Evolutionary conservation across 768 basidiomycete species (phyloP).

Genomic region (Agaricus bisporus): DNA sequence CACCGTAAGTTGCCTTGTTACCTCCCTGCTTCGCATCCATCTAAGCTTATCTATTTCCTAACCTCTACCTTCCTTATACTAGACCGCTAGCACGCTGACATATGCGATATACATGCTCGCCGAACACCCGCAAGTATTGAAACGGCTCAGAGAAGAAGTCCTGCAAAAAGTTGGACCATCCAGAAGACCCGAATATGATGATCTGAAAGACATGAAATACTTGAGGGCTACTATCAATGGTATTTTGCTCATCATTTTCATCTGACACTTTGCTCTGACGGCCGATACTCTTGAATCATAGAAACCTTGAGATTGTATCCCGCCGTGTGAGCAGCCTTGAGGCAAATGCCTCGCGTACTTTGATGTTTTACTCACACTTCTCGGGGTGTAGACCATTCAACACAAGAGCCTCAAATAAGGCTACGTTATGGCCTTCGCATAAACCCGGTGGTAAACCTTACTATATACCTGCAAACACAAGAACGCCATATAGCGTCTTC

Average conservation of each 20-base stretch:
- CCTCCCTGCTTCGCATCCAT: not conserved
- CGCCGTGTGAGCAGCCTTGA: constrained; percentile 11
- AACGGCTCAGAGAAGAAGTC: constrained; percentile 37
- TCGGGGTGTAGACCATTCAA: constrained; percentile 6
- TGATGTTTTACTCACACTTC: not conserved
- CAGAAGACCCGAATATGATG: constrained; percentile 31
- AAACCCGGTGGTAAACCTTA: constrained; percentile 13
- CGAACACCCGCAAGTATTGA: constrained; percentile 35
- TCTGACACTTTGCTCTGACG: not conserved
- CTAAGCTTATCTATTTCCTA: not conserved
- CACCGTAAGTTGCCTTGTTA: constrained; percentile 22
- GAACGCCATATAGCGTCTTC: constrained; percentile 36
- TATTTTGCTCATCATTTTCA: constrained; percentile 15
- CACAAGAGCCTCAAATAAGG: constrained; percentile 13
- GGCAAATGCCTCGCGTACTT: not conserved
- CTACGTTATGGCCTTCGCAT: constrained; percentile 14
- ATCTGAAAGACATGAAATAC: constrained; percentile 37
- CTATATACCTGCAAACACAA: constrained; percentile 21
- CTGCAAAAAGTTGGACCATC: constrained; percentile 27
- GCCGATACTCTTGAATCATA: not conserved
- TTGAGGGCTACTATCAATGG: constrained; percentile 39
- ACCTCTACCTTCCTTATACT: not conserved
- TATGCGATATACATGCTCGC: constrained; percentile 41
- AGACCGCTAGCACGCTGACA: constrained; percentile 40
- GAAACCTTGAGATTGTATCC: constrained; percentile 18